phyloP scores from a whole-genome alignment of 139 green algal species.

The Picochlorum costavermella region DNA sequence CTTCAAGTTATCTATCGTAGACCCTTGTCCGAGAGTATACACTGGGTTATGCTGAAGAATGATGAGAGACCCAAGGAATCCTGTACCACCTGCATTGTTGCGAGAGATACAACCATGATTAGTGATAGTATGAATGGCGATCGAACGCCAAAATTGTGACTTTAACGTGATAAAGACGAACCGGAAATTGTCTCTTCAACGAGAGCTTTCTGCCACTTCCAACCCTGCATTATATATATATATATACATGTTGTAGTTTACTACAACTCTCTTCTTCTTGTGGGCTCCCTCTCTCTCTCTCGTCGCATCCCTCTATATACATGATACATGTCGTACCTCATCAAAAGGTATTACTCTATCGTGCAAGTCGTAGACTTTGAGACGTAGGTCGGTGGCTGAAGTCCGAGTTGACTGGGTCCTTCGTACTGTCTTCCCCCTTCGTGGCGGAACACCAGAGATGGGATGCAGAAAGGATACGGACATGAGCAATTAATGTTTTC shows the following conservation, averaged over 20 bases:
- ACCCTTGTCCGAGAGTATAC: constrained; percentile 61
- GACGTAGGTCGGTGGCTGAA: no score
- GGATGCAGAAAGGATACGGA: no score
- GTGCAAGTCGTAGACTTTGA: constrained; percentile 11
- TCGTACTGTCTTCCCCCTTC: no score
- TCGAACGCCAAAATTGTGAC: not conserved
- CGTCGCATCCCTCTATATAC: not conserved
- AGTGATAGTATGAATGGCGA: not conserved
- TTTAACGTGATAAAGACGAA: not conserved
- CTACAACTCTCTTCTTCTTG: no score
- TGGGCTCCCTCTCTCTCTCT: not conserved
- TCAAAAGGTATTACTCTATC: constrained; percentile 20
- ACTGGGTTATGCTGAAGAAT: constrained; percentile 68
- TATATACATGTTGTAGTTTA: not conserved
- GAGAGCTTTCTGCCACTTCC: constrained; percentile 33
- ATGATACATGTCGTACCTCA: not conserved
- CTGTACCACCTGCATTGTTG: not conserved
- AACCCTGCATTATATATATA: constrained; percentile 14
- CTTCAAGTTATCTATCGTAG: constrained; percentile 40
- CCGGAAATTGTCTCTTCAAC: constrained; percentile 9
- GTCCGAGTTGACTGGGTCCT: no score
- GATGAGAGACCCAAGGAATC: constrained; percentile 18
- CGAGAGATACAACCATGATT: no score
- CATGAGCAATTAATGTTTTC: no score
- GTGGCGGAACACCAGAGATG: no score